Evolutionary conservation across 164 flowering plant genomes (phyloP).

Genomic region (Protea cynaroides): DNA sequence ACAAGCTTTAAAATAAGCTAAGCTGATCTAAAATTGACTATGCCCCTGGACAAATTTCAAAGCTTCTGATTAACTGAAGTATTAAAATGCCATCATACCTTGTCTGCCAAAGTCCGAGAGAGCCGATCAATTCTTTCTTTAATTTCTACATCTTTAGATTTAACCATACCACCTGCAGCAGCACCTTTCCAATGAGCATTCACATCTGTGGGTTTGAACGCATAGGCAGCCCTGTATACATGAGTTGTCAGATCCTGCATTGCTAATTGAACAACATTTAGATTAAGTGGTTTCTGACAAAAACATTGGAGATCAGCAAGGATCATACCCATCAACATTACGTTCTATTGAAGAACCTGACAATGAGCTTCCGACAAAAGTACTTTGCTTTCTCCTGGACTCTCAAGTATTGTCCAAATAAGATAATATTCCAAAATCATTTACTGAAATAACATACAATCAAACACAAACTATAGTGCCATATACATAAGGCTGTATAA

Average conservation of each 20-base stretch:
- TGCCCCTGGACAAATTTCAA: neutral
- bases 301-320: neutral
- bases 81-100: conserved; percentile 31
- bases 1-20: too few species aligned
- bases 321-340: conserved; percentile 51
- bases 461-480: neutral
- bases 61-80: neutral
- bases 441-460: neutral
- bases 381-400: conserved; percentile 29
- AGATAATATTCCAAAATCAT: conserved; percentile 1
- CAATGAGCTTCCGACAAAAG: conserved; percentile 24
- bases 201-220: conserved; percentile 79
- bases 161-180: conserved; percentile 15
- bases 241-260: neutral
- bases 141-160: conserved; percentile 49
- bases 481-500: neutral
- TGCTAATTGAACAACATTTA: neutral
- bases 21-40: neutral
- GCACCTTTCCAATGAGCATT: conserved; percentile 26
- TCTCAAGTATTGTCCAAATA: conserved; percentile 5
- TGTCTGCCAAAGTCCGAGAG: conserved; percentile 41
- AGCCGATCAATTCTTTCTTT: conserved; percentile 55
- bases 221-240: conserved; percentile 48
- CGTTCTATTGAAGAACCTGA: conserved; percentile 35
- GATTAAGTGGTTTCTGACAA: neutral